Base-by-base conservation (phyloP, 768 basidiomycete genomes). In the Lentinula guzmanii region DNA sequence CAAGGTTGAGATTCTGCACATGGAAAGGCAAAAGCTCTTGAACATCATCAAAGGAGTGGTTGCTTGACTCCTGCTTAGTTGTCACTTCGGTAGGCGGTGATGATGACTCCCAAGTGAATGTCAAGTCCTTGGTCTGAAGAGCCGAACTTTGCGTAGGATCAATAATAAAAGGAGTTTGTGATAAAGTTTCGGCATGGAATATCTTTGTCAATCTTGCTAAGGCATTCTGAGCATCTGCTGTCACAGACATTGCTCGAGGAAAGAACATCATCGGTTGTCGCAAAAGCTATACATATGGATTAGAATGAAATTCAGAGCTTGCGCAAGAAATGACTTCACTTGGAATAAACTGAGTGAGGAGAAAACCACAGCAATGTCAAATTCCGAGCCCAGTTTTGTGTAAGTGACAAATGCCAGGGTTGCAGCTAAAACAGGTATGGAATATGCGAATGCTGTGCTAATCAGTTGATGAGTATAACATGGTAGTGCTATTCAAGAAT, bases 191-290 rank as follows among this genome's bases (percentile, higher is more conserved):
- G 0, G 89, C 86, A 41, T 79, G 71, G 67, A 86, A 87, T 1
- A 87, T 74, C 15, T 67, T 68, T 7, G 71, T 70, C 0, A 87
- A 72, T 13, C 88, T 79, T 21, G 71, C 68, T 31, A 90, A 70
- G 0, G 88, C 88, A 67, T 82, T 89, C 60, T 78, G 75, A 2
- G 86, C 87, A 66, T 91, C 88, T 0, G 84, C 79, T 39, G 82
- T 82, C 7, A 83, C 79, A 8, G 86, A 85, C 8, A 89, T 72
- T 2, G 82, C 82, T 4, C 85, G 79, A n/a, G 85, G 85, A 39
- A 87, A 72, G 70, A 85, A 85, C 82, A 85, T 81, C 77, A 87
- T 81, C 0, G 87, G 87, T 70, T 89, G 87, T 10, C 87, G 81
- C 34, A 89, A 79, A 24, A 90, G 78, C 75, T 85, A 73, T 28